phyloP scores from a whole-genome alignment of 352 stramenopile genomes.

The Globisporangium takayamanum region DNA sequence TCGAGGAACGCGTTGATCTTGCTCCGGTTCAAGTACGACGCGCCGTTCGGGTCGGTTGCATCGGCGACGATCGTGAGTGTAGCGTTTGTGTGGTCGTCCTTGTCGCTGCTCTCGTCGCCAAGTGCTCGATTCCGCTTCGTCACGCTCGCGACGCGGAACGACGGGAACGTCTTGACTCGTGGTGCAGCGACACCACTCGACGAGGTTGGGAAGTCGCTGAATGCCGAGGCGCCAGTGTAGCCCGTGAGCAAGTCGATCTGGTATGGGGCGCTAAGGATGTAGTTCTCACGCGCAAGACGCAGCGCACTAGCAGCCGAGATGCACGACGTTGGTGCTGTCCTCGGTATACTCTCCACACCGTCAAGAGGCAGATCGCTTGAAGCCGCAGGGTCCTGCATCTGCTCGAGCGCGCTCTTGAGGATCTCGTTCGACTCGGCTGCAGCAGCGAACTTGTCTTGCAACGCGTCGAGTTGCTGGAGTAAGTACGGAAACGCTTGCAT shows the following conservation, averaged over 20 bases:
- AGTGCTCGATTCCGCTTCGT: slow-evolving; percentile 13
- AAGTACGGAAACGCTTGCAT: slow-evolving; percentile 35
- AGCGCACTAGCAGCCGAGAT: slow-evolving; percentile 11
- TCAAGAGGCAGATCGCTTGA: background rate
- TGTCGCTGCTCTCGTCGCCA: slow-evolving; percentile 2
- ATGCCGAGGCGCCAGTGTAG: slow-evolving; percentile 26
- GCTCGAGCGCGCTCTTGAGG: slow-evolving; percentile 35
- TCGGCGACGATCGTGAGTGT: slow-evolving; percentile 25
- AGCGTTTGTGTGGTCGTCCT: slow-evolving; percentile 3
- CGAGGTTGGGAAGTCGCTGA: slow-evolving; percentile 21
- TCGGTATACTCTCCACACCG: background rate
- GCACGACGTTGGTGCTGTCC: background rate
- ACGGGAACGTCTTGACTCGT: slow-evolving; percentile 25
- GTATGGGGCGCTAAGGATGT: slow-evolving; percentile 38
- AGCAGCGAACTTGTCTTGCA: slow-evolving; percentile 40
- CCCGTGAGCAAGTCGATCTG: slow-evolving; percentile 38
- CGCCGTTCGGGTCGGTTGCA: slow-evolving; percentile 30
- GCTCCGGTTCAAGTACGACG: slow-evolving; percentile 46
- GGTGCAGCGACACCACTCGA: slow-evolving; percentile 2
- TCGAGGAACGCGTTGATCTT: slow-evolving; percentile 62
- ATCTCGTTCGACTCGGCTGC: slow-evolving; percentile 47
- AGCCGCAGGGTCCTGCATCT: slow-evolving; percentile 20
- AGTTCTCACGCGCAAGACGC: slow-evolving; percentile 37
- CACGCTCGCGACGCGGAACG: slow-evolving; percentile 25
- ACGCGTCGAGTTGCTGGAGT: slow-evolving; percentile 36